Percentiles rank a stretch among this genome's conserved stretches.
These are phyloP conservation scores for Talaromyces sp. DNA, from an alignment of 2,329 filamentous ascomycete genomes.

Conservation along the genomic window DNA sequence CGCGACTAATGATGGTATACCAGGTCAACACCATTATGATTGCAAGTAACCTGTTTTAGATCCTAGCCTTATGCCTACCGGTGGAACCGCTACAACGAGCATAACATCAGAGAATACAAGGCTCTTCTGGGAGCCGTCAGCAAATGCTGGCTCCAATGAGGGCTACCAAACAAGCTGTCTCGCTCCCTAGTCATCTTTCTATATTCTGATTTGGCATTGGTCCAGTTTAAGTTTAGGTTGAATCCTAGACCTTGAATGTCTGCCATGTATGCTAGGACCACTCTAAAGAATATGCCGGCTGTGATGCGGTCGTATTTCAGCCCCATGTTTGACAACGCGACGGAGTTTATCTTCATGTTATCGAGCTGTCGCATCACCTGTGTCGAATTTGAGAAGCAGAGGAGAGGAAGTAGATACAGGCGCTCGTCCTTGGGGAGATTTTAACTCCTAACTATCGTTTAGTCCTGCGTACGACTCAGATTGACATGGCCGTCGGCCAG, in stretches of 20 bases:
- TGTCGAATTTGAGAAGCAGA: neutral
- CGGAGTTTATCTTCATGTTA: neutral
- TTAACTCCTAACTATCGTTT: neutral
- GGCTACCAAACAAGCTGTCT: neutral
- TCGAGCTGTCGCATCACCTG: neutral
- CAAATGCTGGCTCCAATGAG: neutral
- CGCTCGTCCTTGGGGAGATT: neutral
- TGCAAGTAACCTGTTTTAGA: too few relatives aligned
- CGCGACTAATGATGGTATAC: neutral
- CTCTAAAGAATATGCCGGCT: neutral
- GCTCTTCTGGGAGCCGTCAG: neutral
- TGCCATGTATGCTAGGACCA: neutral
- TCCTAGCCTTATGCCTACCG: neutral
- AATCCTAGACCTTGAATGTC: neutral
- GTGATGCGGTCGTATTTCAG: neutral
- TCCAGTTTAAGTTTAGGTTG: neutral
- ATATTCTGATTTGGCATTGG: neutral
- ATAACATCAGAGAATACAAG: neutral
- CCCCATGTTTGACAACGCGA: neutral
- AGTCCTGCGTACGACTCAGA: neutral
- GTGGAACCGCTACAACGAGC: neutral
- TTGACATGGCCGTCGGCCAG: neutral
- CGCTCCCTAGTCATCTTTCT: neutral
- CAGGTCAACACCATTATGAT: neutral
- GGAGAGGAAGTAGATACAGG: neutral